These are phyloP conservation scores for Podospora bellae-mahoneyi DNA, from an alignment of 495 filamentous ascomycete genomes.

Conservation along the genomic window DNA sequence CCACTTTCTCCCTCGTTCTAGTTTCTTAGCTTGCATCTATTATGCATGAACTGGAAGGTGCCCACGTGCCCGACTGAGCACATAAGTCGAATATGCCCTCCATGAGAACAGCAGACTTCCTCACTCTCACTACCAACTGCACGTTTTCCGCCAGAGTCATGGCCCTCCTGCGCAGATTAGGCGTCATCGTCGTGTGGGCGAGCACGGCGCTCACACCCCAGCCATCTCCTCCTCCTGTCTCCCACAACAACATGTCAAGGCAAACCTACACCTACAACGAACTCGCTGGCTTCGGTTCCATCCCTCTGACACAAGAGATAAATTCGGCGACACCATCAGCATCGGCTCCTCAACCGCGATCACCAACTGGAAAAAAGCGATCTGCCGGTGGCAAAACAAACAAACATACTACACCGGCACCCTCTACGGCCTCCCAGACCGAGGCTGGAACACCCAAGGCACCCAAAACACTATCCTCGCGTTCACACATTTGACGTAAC, in stretches of 20 bases:
- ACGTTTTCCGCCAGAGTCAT: background rate
- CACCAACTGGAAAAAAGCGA: conserved; percentile 63
- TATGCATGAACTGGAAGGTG: background rate
- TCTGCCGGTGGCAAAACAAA: conserved; percentile 28
- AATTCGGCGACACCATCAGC: conserved; percentile 71
- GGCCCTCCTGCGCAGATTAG: background rate
- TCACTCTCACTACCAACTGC: background rate
- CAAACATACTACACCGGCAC: conserved; percentile 53
- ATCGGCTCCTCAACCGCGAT: conserved; percentile 67
- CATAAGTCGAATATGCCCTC: background rate
- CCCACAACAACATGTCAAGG: conserved; percentile 50
- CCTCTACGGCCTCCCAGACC: conserved; percentile 65
- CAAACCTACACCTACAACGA: conserved; percentile 61
- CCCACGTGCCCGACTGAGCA: background rate
- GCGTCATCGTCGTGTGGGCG: background rate
- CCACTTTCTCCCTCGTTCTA: background rate
- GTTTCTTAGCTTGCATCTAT: background rate
- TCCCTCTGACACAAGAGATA: conserved; percentile 61
- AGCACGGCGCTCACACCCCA: background rate
- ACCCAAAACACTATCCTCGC: conserved; percentile 70
- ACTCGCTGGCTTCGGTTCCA: conserved; percentile 65
- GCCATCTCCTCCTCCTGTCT: background rate
- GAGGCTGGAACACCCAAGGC: conserved; percentile 74
- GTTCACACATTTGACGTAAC: conserved; percentile 68
- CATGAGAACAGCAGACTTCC: background rate